phyloP scores from a whole-genome alignment of 345 rosid genomes.

The Aquilaria yunnanensis region DNA sequence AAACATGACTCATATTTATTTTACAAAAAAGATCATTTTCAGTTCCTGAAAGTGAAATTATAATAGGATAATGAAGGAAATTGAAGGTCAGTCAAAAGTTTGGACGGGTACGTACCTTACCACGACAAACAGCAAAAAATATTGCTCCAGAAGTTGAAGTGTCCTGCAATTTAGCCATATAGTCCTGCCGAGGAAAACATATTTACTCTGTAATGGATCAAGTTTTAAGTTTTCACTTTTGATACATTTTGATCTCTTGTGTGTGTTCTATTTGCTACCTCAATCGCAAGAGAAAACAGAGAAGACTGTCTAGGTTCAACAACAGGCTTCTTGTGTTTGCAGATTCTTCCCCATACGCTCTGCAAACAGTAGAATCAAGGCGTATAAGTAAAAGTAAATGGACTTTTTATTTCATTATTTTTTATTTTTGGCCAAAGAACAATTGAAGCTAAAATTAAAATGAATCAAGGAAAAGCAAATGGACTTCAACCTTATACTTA shows the following conservation, averaged over 20 bases:
- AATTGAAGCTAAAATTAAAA: too few species aligned
- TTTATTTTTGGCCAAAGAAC: too few species aligned
- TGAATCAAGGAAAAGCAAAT: neutral
- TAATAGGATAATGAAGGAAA: too few species aligned
- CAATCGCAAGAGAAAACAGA: slow-evolving; percentile 64
- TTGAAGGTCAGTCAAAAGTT: neutral
- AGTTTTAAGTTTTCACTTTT: slow-evolving; percentile 7
- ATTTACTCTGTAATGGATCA: slow-evolving; percentile 4
- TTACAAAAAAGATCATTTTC: too few species aligned
- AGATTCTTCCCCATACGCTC: slow-evolving; percentile 95
- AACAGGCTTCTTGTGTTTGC: slow-evolving; percentile 87
- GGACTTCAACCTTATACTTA: slow-evolving; percentile 13
- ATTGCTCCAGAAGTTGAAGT: slow-evolving; percentile 69
- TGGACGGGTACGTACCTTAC: slow-evolving; percentile 56
- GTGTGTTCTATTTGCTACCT: slow-evolving; percentile 33
- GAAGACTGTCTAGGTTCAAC: slow-evolving; percentile 93
- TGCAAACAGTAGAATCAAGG: slow-evolving; percentile 24
- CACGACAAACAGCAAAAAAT: slow-evolving; percentile 98
- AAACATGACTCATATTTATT: too few species aligned
- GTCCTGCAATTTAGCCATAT: slow-evolving; percentile 75
- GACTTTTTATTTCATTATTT: neutral
- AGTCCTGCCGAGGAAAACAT: slow-evolving; percentile 47
- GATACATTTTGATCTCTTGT: slow-evolving; percentile 11
- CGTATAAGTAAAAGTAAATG: slow-evolving; percentile 12
- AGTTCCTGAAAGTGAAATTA: too few species aligned